Evolutionary conservation across 1,284 basidiomycete genomes (phyloP).

Genomic region (Mycena citricolor): DNA sequence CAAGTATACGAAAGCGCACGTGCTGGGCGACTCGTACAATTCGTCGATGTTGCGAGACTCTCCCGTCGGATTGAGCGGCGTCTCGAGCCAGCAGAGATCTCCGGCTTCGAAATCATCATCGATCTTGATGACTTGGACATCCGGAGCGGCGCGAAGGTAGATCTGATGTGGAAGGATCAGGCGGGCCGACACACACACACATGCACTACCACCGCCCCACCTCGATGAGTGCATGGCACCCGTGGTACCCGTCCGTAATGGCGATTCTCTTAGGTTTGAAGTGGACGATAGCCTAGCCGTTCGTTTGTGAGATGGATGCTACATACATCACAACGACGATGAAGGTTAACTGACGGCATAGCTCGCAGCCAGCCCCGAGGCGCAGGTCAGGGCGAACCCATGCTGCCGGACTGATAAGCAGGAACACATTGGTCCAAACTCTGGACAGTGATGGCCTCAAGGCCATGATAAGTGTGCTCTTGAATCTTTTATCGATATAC

Average conservation of each 20-base stretch:
- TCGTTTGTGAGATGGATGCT: not conserved
- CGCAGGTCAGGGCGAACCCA: conserved; percentile 70
- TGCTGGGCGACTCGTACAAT: conserved; percentile 60
- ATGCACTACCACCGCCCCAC: conserved; percentile 3
- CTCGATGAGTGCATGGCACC: conserved; percentile 68
- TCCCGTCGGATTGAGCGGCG: conserved; percentile 87
- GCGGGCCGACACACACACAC: no score
- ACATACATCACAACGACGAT: not conserved
- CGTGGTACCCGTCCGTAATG: conserved; percentile 80
- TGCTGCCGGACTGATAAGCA: no score
- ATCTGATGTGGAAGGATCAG: conserved; percentile 35
- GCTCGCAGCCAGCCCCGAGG: conserved; percentile 71
- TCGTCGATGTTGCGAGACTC: no score
- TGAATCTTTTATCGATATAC: no score
- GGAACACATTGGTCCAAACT: no score
- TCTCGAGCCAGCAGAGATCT: conserved; percentile 88
- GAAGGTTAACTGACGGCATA: conserved; percentile 53
- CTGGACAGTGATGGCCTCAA: no score
- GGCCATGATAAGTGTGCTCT: no score
- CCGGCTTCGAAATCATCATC: conserved; percentile 74
- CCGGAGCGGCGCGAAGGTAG: conserved; percentile 55
- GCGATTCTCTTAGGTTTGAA: conserved; percentile 79
- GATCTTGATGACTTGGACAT: conserved; percentile 65
- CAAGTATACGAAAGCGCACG: conserved; percentile 57
- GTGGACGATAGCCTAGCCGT: conserved; percentile 68